These are phyloP conservation scores for Artomyces pyxidatus DNA, from an alignment of 768 basidiomycete genomes.

Conservation along the genomic window DNA sequence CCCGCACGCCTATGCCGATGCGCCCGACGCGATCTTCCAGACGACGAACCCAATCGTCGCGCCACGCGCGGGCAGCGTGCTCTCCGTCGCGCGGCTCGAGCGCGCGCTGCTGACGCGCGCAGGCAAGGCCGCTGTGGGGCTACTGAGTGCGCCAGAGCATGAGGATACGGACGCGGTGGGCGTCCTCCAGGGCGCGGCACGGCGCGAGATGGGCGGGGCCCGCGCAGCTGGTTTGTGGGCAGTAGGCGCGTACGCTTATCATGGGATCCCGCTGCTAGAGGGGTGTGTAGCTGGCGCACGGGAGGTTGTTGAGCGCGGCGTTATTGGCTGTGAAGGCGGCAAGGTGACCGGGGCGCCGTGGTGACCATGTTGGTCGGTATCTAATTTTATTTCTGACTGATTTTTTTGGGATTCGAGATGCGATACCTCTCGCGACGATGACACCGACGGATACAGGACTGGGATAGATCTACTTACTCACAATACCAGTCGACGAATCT, in stretches of 20 bases:
- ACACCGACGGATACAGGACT: too few relatives aligned
- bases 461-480: too few relatives aligned
- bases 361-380: not conserved
- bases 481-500: too few relatives aligned
- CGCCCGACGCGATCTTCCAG: conserved; percentile 43
- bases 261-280: conserved; percentile 71
- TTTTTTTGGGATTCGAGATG: too few relatives aligned
- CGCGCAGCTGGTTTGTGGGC: conserved; percentile 51
- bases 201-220: conserved; percentile 17
- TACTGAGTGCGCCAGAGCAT: conserved; percentile 26
- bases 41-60: conserved; percentile 67
- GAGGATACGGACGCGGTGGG: conserved; percentile 30
- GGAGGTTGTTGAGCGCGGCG: conserved; percentile 33
- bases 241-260: conserved; percentile 63
- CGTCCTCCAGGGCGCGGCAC: conserved; percentile 42
- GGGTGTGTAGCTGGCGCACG: conserved; percentile 73
- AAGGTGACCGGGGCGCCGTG: conserved; percentile 9
- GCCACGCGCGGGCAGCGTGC: conserved; percentile 37
- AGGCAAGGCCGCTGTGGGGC: conserved; percentile 43
- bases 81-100: conserved; percentile 54
- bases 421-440: too few relatives aligned
- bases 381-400: not conserved
- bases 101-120: conserved; percentile 48
- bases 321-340: conserved; percentile 17
- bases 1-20: conserved; percentile 26